phyloP scores from a whole-genome alignment of 306 rosid genomes.

The Cucurbita pepo region DNA sequence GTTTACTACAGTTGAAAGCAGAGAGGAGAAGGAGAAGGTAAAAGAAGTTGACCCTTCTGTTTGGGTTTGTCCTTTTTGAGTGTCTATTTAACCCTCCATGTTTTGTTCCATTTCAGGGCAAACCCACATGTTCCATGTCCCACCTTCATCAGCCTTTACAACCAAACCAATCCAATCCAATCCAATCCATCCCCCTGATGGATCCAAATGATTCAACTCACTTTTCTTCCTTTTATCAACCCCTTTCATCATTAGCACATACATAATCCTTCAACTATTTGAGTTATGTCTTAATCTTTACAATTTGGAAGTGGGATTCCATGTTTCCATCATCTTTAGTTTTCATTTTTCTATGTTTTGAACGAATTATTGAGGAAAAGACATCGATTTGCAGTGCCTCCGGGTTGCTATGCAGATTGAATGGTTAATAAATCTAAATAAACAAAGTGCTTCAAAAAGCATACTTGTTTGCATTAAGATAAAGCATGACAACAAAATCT shows the following conservation, averaged over 20 bases:
- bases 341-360: not conserved
- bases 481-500: slow-evolving; percentile 5
- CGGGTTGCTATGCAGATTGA: not conserved
- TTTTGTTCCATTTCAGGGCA: not conserved
- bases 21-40: not conserved
- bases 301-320: no score
- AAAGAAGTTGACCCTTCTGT: not conserved
- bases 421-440: not conserved
- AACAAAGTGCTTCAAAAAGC: not conserved
- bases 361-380: not conserved
- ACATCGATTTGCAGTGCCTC: not conserved
- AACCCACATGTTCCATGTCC: not conserved
- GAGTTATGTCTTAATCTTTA: no score
- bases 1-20: not conserved
- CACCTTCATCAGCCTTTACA: not conserved
- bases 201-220: not conserved
- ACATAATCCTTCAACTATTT: no score
- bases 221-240: not conserved
- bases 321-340: not conserved
- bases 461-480: not conserved
- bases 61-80: not conserved
- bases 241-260: not conserved
- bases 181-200: not conserved
- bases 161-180: not conserved
- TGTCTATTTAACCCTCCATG: not conserved